A percentile compares a stretch with the other conserved stretches of the same genome.
Conservation (phyloP, 208 protist genomes). For the Eutreptiella sp. region DNA sequence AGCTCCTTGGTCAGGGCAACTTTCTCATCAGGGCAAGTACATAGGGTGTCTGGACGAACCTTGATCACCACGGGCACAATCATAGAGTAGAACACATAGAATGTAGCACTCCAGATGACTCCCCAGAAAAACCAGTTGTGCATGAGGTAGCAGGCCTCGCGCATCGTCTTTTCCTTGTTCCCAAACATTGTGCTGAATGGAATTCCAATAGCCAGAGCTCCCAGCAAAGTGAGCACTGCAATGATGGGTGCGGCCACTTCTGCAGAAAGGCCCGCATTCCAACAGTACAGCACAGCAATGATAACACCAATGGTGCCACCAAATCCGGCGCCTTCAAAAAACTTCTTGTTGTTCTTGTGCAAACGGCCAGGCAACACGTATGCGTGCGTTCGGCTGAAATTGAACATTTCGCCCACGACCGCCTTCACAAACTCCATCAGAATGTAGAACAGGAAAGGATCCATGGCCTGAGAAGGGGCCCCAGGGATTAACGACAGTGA, state of each 20-base stretch:
- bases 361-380: background rate
- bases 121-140: constrained; percentile 23
- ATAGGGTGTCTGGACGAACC: constrained; percentile 13
- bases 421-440: background rate
- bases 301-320: too few relatives aligned
- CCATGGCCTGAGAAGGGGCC: too few relatives aligned
- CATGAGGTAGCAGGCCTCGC: constrained; percentile 9
- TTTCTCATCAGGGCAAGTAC: constrained; percentile 6
- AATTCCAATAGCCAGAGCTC: too few relatives aligned
- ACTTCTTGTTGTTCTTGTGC: background rate
- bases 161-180: too few relatives aligned
- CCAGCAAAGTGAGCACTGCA: too few relatives aligned
- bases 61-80: constrained; percentile 25
- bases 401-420: background rate
- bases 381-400: background rate
- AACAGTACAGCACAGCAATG: too few relatives aligned
- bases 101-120: constrained; percentile 16
- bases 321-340: background rate
- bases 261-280: too few relatives aligned
- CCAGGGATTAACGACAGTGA: too few relatives aligned
- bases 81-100: constrained; percentile 27
- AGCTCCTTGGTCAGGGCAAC: constrained; percentile 8
- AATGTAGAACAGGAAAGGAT: constrained; percentile 16
- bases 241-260: too few relatives aligned
- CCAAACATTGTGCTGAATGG: too few relatives aligned